Evolutionary conservation across 371 early-diverging fungal genomes (phyloP).

Genomic region (Parasitella parasitica): DNA sequence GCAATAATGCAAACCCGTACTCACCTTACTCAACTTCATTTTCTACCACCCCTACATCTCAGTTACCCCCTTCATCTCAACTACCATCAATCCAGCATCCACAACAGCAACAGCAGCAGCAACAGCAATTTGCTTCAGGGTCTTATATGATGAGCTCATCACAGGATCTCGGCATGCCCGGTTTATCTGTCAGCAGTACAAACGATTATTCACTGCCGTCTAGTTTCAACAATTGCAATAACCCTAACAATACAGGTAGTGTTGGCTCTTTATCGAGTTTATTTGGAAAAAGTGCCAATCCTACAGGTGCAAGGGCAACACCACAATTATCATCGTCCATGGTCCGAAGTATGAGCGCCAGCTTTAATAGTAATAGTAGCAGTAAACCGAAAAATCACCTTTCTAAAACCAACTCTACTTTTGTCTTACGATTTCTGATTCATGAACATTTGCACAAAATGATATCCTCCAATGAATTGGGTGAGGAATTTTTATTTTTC

Average conservation of each 20-base stretch:
- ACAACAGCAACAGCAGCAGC: neutral
- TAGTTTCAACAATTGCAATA: neutral
- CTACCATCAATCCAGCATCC: neutral
- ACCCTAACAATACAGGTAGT: slow-evolving; percentile 12
- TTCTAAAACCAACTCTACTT: slow-evolving; percentile 67
- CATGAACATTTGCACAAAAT: slow-evolving; percentile 78
- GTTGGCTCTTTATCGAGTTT: slow-evolving; percentile 32
- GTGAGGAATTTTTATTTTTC: slow-evolving; percentile 37
- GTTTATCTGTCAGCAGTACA: neutral
- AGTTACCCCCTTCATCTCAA: neutral
- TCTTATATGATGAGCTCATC: slow-evolving; percentile 16
- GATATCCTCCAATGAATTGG: slow-evolving; percentile 57
- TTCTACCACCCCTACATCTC: slow-evolving; percentile 3
- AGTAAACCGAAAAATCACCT: slow-evolving; percentile 65
- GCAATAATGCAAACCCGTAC: slow-evolving; percentile 10
- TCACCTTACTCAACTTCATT: slow-evolving; percentile 14
- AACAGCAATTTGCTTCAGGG: slow-evolving; percentile 7
- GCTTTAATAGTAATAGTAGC: neutral
- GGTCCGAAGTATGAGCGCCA: slow-evolving; percentile 5
- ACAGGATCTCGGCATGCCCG: slow-evolving; percentile 6
- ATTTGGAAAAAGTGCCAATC: slow-evolving; percentile 20
- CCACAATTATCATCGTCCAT: slow-evolving; percentile 23
- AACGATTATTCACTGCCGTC: neutral
- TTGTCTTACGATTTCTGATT: slow-evolving; percentile 77
- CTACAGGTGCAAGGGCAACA: slow-evolving; percentile 1